A percentile compares a stretch with the other conserved stretches of the same genome.
Evolutionary conservation across 2,329 filamentous ascomycete genomes (phyloP).

Genomic region (Cercospora nicotianae): DNA sequence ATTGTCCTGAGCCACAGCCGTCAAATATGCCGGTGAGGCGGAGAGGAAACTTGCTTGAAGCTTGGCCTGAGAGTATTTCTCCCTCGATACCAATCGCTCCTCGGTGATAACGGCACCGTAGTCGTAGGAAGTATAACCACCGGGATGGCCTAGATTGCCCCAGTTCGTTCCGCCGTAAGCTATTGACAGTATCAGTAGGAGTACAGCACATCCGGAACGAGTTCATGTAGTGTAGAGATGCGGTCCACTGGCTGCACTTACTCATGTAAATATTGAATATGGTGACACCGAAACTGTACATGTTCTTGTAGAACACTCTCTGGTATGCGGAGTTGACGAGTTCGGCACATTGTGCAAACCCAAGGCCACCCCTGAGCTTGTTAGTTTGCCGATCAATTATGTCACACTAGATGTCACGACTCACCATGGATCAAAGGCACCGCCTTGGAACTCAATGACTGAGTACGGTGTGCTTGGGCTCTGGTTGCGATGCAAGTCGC

Average conservation of each 20-base stretch:
- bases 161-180: conserved; percentile 79
- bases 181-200: neutral
- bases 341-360: conserved; percentile 65
- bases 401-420: neutral
- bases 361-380: conserved; percentile 56
- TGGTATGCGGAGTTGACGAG: conserved; percentile 73
- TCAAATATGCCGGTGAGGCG: conserved; percentile 68
- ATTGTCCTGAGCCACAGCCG: conserved; percentile 55
- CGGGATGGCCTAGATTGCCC: conserved; percentile 73
- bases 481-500: conserved; percentile 55
- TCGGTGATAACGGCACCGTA: conserved; percentile 67
- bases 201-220: neutral
- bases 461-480: conserved; percentile 67
- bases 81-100: conserved; percentile 64
- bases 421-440: conserved; percentile 66
- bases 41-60: conserved; percentile 73
- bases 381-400: neutral
- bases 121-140: conserved; percentile 59
- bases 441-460: conserved; percentile 55
- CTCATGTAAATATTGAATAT: conserved; percentile 74
- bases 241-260: neutral
- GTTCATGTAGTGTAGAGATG: neutral
- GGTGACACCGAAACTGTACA: conserved; percentile 52
- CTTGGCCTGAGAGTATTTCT: conserved; percentile 80
- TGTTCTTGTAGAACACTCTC: conserved; percentile 71